Evolutionary conservation across 2,329 filamentous ascomycete genomes (phyloP).

Genomic region (Aspergillus ibericus): DNA sequence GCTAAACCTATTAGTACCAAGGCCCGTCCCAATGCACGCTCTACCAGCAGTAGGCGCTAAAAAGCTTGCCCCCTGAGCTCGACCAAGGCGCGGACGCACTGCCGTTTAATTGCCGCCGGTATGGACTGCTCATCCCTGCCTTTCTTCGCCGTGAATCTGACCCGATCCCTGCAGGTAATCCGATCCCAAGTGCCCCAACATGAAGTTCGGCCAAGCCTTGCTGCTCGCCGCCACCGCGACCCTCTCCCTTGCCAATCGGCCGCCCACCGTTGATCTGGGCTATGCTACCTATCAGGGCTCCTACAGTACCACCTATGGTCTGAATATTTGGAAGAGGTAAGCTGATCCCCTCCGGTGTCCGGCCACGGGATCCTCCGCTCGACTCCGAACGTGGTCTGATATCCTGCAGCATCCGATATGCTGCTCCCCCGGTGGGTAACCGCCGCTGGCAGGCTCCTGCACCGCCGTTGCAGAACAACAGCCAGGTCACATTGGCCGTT

Average conservation of each 20-base stretch:
- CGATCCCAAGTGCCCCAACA: not conserved
- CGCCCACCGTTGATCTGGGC: slow-evolving; percentile 43
- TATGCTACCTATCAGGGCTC: slow-evolving; percentile 50
- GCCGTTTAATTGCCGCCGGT: not conserved
- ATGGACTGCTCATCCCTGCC: not conserved
- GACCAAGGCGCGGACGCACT: not conserved
- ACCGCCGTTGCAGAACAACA: slow-evolving; percentile 24
- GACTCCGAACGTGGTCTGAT: not conserved
- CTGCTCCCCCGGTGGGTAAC: slow-evolving; percentile 33
- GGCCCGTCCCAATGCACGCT: not conserved
- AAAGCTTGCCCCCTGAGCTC: not conserved
- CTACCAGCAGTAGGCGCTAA: not conserved
- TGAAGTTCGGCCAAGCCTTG: not conserved
- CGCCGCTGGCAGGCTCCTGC: slow-evolving; percentile 37
- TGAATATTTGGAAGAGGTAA: slow-evolving; percentile 52
- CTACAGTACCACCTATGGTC: slow-evolving; percentile 37
- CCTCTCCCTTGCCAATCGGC: not conserved
- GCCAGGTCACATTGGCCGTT: slow-evolving; percentile 24
- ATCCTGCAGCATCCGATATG: slow-evolving; percentile 35
- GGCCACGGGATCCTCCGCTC: not conserved
- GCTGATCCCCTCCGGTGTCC: slow-evolving; percentile 10
- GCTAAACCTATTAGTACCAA: not conserved
- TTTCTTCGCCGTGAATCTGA: not conserved
- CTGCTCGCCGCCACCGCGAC: slow-evolving; percentile 1
- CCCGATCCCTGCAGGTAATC: not conserved